Evolutionary conservation across 2,329 filamentous ascomycete genomes (phyloP).

Genomic region (Atkinsonella texensis): DNA sequence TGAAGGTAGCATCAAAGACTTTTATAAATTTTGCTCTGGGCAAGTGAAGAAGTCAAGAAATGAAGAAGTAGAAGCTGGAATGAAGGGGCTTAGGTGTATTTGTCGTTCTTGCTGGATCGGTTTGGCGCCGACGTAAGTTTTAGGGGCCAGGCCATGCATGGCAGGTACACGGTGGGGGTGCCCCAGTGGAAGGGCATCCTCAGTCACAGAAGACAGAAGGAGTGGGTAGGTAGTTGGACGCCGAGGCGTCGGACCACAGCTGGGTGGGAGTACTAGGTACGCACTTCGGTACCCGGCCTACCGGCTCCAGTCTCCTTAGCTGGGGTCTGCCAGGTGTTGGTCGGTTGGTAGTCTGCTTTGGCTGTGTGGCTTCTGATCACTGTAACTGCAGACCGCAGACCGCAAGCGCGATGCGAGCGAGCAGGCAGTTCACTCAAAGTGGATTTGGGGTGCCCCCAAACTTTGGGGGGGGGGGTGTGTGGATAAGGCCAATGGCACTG

Average conservation of each 20-base stretch:
- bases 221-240: neutral
- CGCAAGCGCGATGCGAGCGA: conserved; percentile 1
- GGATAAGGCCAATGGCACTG: neutral
- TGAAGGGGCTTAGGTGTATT: conserved; percentile 2
- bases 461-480: neutral
- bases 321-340: neutral
- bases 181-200: conserved; percentile 1
- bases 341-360: neutral
- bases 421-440: neutral
- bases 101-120: conserved; percentile 5
- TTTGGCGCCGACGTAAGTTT: conserved; percentile 4
- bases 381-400: neutral
- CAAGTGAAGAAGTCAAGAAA: neutral
- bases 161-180: conserved; percentile 3
- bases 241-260: neutral
- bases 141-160: conserved; percentile 6
- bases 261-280: conserved; percentile 1
- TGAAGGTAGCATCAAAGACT: neutral
- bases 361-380: neutral
- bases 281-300: conserved; percentile 4
- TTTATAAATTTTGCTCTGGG: neutral
- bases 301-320: neutral
- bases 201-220: neutral
- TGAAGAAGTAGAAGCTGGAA: conserved; percentile 3
- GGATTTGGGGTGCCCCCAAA: neutral